Percentiles rank a stretch among this genome's conserved stretches.
phyloP scores from a whole-genome alignment of 2,329 filamentous ascomycete genomes.

The Setomelanomma holmii region DNA sequence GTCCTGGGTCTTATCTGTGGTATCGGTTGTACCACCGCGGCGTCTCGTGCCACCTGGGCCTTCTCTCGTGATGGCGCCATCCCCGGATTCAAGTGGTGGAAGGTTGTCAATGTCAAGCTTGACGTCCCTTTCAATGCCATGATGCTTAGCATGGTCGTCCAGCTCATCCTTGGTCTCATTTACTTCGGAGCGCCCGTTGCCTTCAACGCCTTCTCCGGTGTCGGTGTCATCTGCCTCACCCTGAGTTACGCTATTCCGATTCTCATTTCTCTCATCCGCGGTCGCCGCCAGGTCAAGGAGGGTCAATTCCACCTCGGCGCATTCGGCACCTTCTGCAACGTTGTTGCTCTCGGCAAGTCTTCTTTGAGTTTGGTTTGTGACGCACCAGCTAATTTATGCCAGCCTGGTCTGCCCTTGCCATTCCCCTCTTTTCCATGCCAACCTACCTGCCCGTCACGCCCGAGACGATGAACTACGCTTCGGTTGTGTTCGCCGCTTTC shows the following conservation, averaged over 20 bases:
- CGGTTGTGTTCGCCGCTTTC: constrained; percentile 75
- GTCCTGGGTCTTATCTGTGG: constrained; percentile 72
- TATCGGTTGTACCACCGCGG: constrained; percentile 72
- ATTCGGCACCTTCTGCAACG: constrained; percentile 68
- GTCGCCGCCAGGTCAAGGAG: constrained; percentile 65
- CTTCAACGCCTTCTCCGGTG: constrained; percentile 76
- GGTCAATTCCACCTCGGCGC: constrained; percentile 68
- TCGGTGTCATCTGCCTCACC: constrained; percentile 74
- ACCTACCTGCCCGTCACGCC: constrained; percentile 66
- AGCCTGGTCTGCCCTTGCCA: constrained; percentile 70
- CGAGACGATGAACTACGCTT: constrained; percentile 73
- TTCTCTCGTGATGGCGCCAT: constrained; percentile 75
- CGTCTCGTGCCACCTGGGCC: constrained; percentile 72
- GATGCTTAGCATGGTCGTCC: constrained; percentile 72
- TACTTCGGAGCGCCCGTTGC: constrained; percentile 73
- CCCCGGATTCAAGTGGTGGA: constrained; percentile 67
- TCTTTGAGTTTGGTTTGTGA: constrained; percentile 15
- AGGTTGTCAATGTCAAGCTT: constrained; percentile 65
- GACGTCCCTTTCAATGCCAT: constrained; percentile 74
- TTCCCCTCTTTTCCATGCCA: constrained; percentile 79
- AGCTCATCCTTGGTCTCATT: constrained; percentile 69
- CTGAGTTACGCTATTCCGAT: constrained; percentile 73
- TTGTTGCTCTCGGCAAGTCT: constrained; percentile 67
- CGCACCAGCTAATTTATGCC: constrained; percentile 8
- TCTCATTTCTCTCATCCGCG: constrained; percentile 66